Evolutionary conservation across 2,329 filamentous ascomycete genomes (phyloP), one percentile per base, ranked within the genome.

Genomic region (Fusarium udum): DNA sequence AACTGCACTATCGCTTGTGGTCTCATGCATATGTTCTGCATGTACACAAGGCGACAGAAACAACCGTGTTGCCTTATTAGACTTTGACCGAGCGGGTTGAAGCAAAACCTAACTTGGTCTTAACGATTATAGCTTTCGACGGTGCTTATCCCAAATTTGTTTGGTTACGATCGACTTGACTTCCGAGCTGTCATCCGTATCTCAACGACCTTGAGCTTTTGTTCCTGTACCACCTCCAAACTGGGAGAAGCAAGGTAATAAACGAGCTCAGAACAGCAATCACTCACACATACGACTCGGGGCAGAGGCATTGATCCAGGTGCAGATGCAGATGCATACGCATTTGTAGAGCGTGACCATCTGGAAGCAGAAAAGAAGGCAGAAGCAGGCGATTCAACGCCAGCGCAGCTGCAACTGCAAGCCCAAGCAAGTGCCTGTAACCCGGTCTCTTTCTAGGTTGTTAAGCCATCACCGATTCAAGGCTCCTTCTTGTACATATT

Each of bases 21-120:
- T 61, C 63, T 67, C 43, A 55, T 67, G 49, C 65, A 59, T 59
- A 49, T 63, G 34, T 56, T 63, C 51, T 43, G 42, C 31, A 24
- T 20, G 57, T 55, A 64, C 61, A 63, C 59, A 68, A 73, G 69
- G 66, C 71, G 53, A 64, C 75, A 73, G 70, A 73, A 68, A 74
- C 64, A 59, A 26, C 52, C 43, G 60, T 55, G 51, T 67, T 74
- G 71, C 71, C 59, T 74, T 60, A 53, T 65, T 60, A 61, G 46
- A 62, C 68, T 71, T 62, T 43, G 40, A 40, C 49, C 58, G 68
- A 67, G 52, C 53, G 49, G 61, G 46, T 58, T 72, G 39, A 42
- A 64, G 48, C 37, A 58, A 53, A 63, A 62, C 36, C 46, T 57
- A 39, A 48, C 34, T 55, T 61, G 37, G 40, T 26, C 56, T 46